Conservation (phyloP, 208 protist genomes). For the Trypanosoma rangeli region DNA sequence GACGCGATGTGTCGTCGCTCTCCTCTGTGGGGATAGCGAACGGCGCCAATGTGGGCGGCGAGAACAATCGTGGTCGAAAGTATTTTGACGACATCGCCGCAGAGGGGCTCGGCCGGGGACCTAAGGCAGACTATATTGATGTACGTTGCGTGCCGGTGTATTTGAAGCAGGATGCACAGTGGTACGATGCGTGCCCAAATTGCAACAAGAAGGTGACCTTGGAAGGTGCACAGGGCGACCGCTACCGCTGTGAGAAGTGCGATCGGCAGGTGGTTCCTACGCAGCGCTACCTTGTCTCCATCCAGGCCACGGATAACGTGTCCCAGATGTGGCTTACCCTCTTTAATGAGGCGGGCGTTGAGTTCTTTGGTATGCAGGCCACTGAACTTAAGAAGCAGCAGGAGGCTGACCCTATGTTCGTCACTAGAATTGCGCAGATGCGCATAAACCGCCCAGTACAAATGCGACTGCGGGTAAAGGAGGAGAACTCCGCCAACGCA, state of each 20-base stretch:
- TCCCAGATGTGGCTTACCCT: conserved; percentile 91
- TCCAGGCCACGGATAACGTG: conserved; percentile 87
- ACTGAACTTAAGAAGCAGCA: conserved; percentile 75
- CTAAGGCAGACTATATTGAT: conserved; percentile 86
- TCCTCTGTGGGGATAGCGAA: conserved; percentile 48
- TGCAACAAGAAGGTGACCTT: conserved; percentile 92
- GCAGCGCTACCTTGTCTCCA: conserved; percentile 87
- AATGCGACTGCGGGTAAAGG: conserved; percentile 89
- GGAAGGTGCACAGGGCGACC: conserved; percentile 73
- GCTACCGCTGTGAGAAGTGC: conserved; percentile 90
- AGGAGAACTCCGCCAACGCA: conserved; percentile 59
- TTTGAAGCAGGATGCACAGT: conserved; percentile 89
- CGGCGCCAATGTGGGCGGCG: conserved; percentile 28
- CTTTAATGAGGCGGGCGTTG: conserved; percentile 86
- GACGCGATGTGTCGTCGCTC: conserved; percentile 74
- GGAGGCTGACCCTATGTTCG: conserved; percentile 77
- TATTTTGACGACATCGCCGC: conserved; percentile 82
- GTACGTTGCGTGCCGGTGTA: conserved; percentile 89
- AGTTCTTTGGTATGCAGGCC: conserved; percentile 89
- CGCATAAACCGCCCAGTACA: conserved; percentile 88
- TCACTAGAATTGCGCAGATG: conserved; percentile 69
- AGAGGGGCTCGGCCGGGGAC: conserved; percentile 72
- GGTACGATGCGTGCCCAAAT: conserved; percentile 90
- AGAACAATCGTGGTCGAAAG: conserved; percentile 79
- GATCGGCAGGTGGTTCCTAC: conserved; percentile 65